phyloP scores from a whole-genome alignment of 441 rosid genomes.

The Sinapis alba region DNA sequence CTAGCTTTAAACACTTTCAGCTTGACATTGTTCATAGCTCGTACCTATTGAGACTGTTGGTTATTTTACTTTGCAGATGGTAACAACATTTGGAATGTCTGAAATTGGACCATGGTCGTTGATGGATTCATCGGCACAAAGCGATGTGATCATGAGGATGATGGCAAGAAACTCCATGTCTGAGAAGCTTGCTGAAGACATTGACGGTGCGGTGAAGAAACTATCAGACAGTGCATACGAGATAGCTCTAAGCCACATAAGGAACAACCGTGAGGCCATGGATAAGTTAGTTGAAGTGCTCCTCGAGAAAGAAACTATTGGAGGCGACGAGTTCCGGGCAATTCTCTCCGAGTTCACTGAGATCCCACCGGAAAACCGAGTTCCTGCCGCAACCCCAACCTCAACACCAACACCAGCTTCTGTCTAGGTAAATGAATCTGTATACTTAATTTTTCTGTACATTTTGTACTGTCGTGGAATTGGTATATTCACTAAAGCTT shows the following conservation, averaged over 20 bases:
- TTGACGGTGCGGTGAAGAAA: constrained; percentile 77
- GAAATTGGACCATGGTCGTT: constrained; percentile 98
- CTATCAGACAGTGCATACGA: constrained; percentile 81
- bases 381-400: constrained; percentile 44
- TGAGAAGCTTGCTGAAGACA: constrained; percentile 92
- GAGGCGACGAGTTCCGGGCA: constrained; percentile 89
- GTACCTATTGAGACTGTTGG: constrained; percentile 18
- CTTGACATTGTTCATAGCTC: neutral
- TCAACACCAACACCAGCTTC: constrained; percentile 54
- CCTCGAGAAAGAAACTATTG: constrained; percentile 86
- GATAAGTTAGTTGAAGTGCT: constrained; percentile 95
- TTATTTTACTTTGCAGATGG: constrained; percentile 66
- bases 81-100: constrained; percentile 95
- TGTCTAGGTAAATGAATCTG: constrained; percentile 30
- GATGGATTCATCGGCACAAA: constrained; percentile 81
- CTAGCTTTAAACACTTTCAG: constrained; percentile 26
- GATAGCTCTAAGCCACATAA: constrained; percentile 77
- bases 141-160: constrained; percentile 97
- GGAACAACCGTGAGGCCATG: constrained; percentile 92
- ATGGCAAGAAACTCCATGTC: constrained; percentile 99
- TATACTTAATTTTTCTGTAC: constrained; percentile 28
- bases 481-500: constrained; percentile 1
- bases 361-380: constrained; percentile 79
- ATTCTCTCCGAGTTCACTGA: constrained; percentile 88
- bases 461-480: constrained; percentile 19